A percentile compares a stretch with the other conserved stretches of the same genome.
These are phyloP conservation scores for Sugiyamaella xylanicola DNA, from an alignment of 1,139 yeast genomes.

Conservation along the genomic window DNA sequence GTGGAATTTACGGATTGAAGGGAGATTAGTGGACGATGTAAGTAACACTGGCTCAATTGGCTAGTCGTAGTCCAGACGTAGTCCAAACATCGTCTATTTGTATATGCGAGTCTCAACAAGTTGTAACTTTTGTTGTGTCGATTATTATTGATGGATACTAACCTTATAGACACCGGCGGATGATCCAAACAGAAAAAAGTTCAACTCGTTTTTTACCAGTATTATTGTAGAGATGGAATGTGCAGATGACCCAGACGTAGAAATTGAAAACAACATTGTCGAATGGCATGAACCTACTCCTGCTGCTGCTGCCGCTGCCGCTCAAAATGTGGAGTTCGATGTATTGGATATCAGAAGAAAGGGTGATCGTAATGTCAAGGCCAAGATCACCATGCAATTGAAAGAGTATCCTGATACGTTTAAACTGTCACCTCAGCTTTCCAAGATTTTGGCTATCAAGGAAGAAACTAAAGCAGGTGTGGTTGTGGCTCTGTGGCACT, in stretches of 20 bases:
- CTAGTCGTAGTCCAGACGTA: no score
- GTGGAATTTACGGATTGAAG: conserved; percentile 91
- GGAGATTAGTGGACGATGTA: conserved; percentile 61
- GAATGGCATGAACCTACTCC: conserved; percentile 64
- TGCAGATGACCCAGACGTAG: conserved; percentile 43
- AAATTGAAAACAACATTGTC: conserved; percentile 46
- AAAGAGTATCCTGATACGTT: conserved; percentile 70
- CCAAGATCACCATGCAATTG: conserved; percentile 77
- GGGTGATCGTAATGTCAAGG: conserved; percentile 67
- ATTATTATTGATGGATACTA: neutral
- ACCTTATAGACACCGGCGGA: conserved; percentile 31
- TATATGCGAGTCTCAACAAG: no score
- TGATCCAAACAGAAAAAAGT: conserved; percentile 54
- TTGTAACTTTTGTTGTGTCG: neutral
- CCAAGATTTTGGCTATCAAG: conserved; percentile 68
- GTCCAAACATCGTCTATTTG: no score
- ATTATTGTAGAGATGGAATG: conserved; percentile 71
- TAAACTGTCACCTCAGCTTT: conserved; percentile 63
- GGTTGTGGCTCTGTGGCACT: conserved; percentile 84
- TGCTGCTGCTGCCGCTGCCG: conserved; percentile 23
- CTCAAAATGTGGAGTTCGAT: conserved; percentile 61
- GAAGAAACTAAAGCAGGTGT: conserved; percentile 89
- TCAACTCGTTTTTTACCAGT: conserved; percentile 81
- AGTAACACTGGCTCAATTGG: conserved; percentile 1
- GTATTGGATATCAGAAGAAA: conserved; percentile 84